Conservation (phyloP, 768 basidiomycete species). For the Pulveroboletus ravenelii region DNA sequence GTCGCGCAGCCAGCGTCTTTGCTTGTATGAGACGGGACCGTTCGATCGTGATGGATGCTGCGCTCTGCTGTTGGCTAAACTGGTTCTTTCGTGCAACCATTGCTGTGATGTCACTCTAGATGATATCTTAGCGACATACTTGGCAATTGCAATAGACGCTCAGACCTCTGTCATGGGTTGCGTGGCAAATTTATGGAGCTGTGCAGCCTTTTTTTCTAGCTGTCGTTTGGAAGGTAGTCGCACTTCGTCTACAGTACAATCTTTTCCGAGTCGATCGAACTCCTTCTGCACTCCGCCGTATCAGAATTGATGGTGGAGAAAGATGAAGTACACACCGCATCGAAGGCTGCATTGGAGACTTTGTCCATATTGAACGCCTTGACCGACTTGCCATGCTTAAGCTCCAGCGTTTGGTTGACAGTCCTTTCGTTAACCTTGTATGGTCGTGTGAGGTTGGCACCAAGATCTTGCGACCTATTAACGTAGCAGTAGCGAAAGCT, state of each 20-base stretch:
- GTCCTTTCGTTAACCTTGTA: constrained; percentile 67
- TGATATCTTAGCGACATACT: constrained; percentile 6
- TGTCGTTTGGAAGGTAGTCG: constrained; percentile 64
- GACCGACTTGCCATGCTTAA: constrained; percentile 70
- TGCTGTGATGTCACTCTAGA: constrained; percentile 75
- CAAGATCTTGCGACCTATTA: constrained; percentile 41
- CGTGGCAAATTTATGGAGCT: constrained; percentile 53
- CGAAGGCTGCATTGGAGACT: constrained; percentile 72
- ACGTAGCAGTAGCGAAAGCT: neutral
- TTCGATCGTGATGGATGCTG: constrained; percentile 43
- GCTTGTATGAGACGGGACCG: constrained; percentile 64
- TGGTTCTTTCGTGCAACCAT: constrained; percentile 68
- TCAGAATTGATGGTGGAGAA: constrained; percentile 7
- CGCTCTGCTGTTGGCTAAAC: constrained; percentile 32
- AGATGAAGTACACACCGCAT: constrained; percentile 43
- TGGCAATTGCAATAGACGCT: constrained; percentile 5
- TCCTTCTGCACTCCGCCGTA: constrained; percentile 51
- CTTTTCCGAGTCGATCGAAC: constrained; percentile 53
- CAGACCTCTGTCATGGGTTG: constrained; percentile 78
- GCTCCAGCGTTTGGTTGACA: constrained; percentile 63
- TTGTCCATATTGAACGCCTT: constrained; percentile 74
- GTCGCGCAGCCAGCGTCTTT: constrained; percentile 68
- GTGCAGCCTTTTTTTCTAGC: constrained; percentile 59
- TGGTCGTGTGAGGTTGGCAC: constrained; percentile 50
- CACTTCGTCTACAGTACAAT: constrained; percentile 46